phyloP scores from a whole-genome alignment of 1,139 yeast genomes.

The Hyphopichia fennica region DNA sequence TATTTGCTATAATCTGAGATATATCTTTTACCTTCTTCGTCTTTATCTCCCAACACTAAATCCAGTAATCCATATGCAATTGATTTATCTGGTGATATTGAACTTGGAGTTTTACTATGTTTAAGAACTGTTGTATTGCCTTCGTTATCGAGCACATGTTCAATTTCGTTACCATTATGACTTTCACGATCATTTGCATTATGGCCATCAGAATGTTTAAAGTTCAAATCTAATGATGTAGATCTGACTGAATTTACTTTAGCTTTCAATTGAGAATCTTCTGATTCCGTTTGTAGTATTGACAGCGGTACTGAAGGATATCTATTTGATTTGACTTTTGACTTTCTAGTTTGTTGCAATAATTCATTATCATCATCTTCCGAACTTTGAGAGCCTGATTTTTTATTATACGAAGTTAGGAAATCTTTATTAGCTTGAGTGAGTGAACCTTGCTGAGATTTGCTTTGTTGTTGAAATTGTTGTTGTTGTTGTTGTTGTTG shows the following conservation, averaged over 20 bases:
- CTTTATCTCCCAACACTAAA: constrained; percentile 14
- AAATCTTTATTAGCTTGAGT: background rate
- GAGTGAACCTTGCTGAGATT: background rate
- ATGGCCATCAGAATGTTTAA: constrained; percentile 14
- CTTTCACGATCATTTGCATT: constrained; percentile 8
- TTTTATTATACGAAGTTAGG: background rate
- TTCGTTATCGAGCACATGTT: background rate
- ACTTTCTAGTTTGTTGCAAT: constrained; percentile 30
- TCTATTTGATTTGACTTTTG: constrained; percentile 36
- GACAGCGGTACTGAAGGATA: constrained; percentile 38
- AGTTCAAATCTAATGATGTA: constrained; percentile 26
- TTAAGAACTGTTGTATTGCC: background rate
- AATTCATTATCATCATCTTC: constrained; percentile 19
- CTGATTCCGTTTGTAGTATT: constrained; percentile 6
- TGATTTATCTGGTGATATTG: constrained; percentile 7
- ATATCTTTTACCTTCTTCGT: constrained; percentile 11
- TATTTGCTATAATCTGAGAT: constrained; percentile 38
- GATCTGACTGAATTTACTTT: constrained; percentile 13
- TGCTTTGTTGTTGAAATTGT: background rate
- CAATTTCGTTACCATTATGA: constrained; percentile 7
- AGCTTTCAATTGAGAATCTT: constrained; percentile 1
- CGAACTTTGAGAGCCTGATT: background rate
- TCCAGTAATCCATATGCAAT: constrained; percentile 15
- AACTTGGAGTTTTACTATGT: background rate
- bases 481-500: background rate